Percentiles rank a stretch among this genome's conserved stretches.
Evolutionary conservation across 345 rosid genomes (phyloP).

Genomic region (Citrus australasica): DNA sequence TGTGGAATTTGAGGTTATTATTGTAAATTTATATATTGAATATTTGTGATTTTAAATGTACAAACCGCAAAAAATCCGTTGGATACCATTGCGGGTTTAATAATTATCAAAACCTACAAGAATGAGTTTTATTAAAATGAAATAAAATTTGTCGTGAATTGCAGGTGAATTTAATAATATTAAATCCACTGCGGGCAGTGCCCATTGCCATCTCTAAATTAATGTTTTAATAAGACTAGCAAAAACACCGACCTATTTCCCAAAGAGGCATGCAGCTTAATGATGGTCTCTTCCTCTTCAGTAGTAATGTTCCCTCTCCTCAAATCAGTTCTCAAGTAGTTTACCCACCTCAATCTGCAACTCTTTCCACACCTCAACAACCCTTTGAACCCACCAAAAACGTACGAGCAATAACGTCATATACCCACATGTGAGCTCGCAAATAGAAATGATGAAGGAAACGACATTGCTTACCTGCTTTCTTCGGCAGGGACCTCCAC

Average conservation of each 20-base stretch:
- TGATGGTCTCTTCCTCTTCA: conserved; percentile 62
- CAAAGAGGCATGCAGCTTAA: conserved; percentile 56
- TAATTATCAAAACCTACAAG: too few relatives aligned
- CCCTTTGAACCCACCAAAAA: conserved; percentile 32
- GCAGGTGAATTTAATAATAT: too few relatives aligned
- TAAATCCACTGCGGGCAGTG: too few relatives aligned
- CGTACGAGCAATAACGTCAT: neutral
- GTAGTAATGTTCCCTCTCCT: conserved; percentile 72
- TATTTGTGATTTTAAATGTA: too few relatives aligned
- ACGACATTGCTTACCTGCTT: conserved; percentile 38
- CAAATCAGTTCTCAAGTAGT: conserved; percentile 66
- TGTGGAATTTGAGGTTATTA: too few relatives aligned
- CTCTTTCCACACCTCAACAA: conserved; percentile 89
- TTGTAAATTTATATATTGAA: too few relatives aligned
- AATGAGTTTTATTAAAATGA: too few relatives aligned
- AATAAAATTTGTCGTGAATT: too few relatives aligned
- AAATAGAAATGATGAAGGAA: neutral
- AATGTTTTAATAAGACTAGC: neutral
- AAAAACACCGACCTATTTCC: conserved; percentile 60
- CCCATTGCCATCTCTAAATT: too few relatives aligned
- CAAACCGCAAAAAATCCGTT: too few relatives aligned
- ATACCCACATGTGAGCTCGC: too few relatives aligned
- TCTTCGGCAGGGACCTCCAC: conserved; percentile 66
- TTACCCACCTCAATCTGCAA: conserved; percentile 87
- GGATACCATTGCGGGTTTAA: too few relatives aligned